Percentiles rank a stretch among this genome's conserved stretches.
Conservation (phyloP, 176 grass and related monocot species). For the Chloris gayana region DNA sequence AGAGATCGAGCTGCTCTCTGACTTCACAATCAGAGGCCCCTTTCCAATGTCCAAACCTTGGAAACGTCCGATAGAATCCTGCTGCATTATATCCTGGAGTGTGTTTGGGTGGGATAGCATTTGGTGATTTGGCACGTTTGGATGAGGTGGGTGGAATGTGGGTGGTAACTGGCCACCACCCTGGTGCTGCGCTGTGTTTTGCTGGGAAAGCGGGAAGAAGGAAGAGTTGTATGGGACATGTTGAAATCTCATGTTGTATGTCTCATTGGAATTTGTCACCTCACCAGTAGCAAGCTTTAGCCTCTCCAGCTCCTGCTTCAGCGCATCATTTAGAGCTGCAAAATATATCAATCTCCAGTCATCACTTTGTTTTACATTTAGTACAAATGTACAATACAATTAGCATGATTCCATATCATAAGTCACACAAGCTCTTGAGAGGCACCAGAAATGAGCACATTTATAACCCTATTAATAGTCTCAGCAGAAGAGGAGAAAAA, state of each 20-base stretch:
- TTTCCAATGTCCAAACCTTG: conserved; percentile 91
- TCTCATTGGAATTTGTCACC: conserved; percentile 59
- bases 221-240: conserved; percentile 76
- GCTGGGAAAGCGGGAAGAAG: conserved; percentile 68
- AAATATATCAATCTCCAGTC: conserved; percentile 28
- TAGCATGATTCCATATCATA: background rate
- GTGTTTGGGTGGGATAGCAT: conserved; percentile 58
- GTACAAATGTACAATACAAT: conserved; percentile 18
- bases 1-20: conserved; percentile 86
- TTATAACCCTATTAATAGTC: background rate
- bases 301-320: conserved; percentile 95
- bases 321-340: conserved; percentile 92
- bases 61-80: conserved; percentile 64
- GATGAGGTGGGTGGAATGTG: conserved; percentile 62
- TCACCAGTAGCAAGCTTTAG: conserved; percentile 92
- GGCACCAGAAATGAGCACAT: background rate
- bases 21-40: conserved; percentile 69
- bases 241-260: conserved; percentile 77
- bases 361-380: conserved; percentile 15
- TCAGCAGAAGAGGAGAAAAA: background rate
- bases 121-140: conserved; percentile 59
- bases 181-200: conserved; percentile 56
- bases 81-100: conserved; percentile 82
- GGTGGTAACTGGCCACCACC: conserved; percentile 51
- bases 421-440: background rate